Conservation (phyloP, 2,329 filamentous ascomycete species). For the Hypoxylon sp. region DNA sequence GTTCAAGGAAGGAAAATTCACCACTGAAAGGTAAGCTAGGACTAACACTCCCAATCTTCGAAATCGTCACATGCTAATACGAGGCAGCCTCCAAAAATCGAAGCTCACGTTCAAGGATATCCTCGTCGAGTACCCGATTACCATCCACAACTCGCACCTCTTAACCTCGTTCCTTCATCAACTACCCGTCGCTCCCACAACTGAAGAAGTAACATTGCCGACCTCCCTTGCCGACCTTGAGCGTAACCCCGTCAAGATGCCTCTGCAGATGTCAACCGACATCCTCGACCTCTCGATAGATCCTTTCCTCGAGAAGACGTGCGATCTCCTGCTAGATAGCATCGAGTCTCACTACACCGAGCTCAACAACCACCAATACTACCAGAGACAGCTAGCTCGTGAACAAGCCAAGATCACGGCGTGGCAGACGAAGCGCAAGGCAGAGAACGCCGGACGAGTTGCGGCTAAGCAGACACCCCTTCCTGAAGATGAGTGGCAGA, state of each 20-base stretch:
- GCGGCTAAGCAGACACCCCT: conserved; percentile 89
- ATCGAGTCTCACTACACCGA: conserved; percentile 99
- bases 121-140: conserved; percentile 87
- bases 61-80: conserved; percentile 40
- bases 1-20: conserved; percentile 98
- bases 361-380: conserved; percentile 98
- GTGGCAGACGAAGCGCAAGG: conserved; percentile 97
- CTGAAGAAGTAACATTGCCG: conserved; percentile 78
- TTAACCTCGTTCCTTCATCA: conserved; percentile 96
- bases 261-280: conserved; percentile 89
- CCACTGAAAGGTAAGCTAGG: conserved; percentile 82
- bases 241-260: conserved; percentile 69
- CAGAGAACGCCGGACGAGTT: conserved; percentile 87
- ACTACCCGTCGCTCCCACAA: conserved; percentile 75
- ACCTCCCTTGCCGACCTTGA: conserved; percentile 82
- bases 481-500: conserved; percentile 98
- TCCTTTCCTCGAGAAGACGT: conserved; percentile 98
- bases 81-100: conserved; percentile 87
- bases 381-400: conserved; percentile 90
- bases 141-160: conserved; percentile 96
- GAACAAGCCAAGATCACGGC: conserved; percentile 97
- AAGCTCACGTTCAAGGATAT: conserved; percentile 95
- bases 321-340: conserved; percentile 93
- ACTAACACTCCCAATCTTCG: neutral
- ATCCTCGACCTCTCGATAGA: conserved; percentile 93